Base-by-base conservation (phyloP, 2,329 filamentous ascomycete species). In the Aspergillus sp. region DNA sequence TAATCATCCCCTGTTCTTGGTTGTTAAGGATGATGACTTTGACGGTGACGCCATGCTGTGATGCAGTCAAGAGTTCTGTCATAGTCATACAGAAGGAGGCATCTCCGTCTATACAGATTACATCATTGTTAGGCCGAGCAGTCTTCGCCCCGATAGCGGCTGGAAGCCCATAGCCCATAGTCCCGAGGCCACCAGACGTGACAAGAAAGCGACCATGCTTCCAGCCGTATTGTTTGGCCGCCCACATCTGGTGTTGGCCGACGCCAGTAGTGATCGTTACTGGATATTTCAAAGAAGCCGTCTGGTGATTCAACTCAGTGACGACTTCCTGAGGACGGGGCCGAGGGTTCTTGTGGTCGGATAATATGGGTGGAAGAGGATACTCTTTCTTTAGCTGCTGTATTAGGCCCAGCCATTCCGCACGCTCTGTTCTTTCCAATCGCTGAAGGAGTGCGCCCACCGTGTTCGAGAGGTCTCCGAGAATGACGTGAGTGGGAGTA, bases 161-260 rank as follows among this genome's bases (percentile, higher is more conserved):
- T n/a, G 94, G 94, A 38, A 98, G 86, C 70, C 94, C 94, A 79
- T 86, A 97, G 53, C 94, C 94, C 94, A 97, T 97, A 7, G 91
- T 94, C 51, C 92, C 92, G 4, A 97, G 87, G 72, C 94, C 93
- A 71, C 94, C 94, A 1, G 92, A 97, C 12, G 92, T 97, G 79
- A 98, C 89, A 89, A 97, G 92, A 56, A 90, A 90, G 63, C 92
- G 88, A n/a, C 93, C 92, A 70, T 91, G 80, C 64, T 91, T 85
- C 92, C 93, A 97, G 68, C 91, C 86, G 85, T 91, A 97, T 81
- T 96, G 91, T 80, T 97, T 93, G 2, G 92, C 94, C 9, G 90
- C 85, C 94, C 93, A 97, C 94, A 97, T 97, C 78, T 97, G 93
- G 81, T 97, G 93, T 78, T 97, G 93, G 28, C 94, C 94, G 5